Base-by-base conservation (phyloP, 2,329 filamentous ascomycete genomes). In the Botrytis fragariae region DNA sequence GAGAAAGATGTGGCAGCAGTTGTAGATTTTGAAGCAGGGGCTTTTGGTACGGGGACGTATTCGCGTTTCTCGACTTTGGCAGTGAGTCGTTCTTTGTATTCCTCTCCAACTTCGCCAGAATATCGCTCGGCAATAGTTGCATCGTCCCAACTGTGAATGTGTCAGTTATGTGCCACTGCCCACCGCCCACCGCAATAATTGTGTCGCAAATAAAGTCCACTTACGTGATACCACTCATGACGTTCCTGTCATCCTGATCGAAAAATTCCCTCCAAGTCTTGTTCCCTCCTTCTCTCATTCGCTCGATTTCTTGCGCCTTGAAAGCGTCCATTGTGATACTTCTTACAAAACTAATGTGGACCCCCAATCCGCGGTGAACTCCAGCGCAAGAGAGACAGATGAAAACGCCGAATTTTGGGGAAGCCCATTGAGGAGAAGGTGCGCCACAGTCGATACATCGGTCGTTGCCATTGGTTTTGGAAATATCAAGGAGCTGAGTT, bases 291-390 rank as follows among this genome's bases (percentile, higher is more conserved):
- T 92, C 86, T 74, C 95, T 90, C 96, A 99, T 98, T 77, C 95
- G 92, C 83, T 93, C 91, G 80, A 98, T 95, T 84, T 99, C 96
- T 79, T 89, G 88, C 76, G 90, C 89, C 83, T 99, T 99, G 87
- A 99, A 98, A 73, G 94, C 94, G 85, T 99, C 96, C 96, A 99
- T 99, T 75, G 94, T 97, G 81, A 98, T 96, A 80, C 93, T 96
- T 74, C 96, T 92, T 76, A 99, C 95, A 84, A 99, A 99, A 82
- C 94, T 97, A 83, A 99, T 97, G 86, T 99, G 96, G 51, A 99
- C 96, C 75, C 96, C 96, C 44, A 99, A 90, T 4, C 94, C 94
- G 76, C 96, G 92, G 84, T 99, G 96, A 71, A 96, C 93, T 78
- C 96, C 96, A 48, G 95, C 95, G 86, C 96, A 99, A 76, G 92